Evolutionary conservation across 768 basidiomycete species (phyloP), one percentile per base, ranked within the genome.

Genomic region (Clitopilus hobsonii): DNA sequence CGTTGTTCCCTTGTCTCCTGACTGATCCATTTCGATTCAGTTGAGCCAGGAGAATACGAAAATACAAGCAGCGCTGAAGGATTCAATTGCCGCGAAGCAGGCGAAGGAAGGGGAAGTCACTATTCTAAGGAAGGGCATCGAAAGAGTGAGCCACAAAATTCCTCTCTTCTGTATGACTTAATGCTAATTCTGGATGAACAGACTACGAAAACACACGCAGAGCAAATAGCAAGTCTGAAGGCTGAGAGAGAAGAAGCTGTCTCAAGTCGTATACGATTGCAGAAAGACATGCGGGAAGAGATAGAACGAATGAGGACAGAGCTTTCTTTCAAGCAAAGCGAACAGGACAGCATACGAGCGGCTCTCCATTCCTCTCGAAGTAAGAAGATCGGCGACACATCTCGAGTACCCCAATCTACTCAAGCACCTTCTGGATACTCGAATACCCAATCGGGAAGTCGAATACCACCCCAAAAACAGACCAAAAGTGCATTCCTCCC

Each of bases 51-150:
- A 78, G 58, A 82, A 87, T 60, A 63, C 70, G 32, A 70, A 72
- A 55, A 71, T 81, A 18, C 76, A 77, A 54, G 56, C 65, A 23
- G 74, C 75, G 1, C 65, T 84, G 48, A 71, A 77, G 56, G 72
- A 73, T 32, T 82, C 82, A 2, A 65, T 72, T 49, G 77, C 82
- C 48, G 74, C 71, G 6, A 83, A 77, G 56, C 73, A 82, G 36
- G 68, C 74, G 27, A 89, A 84, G 63, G 83, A 87, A 26, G 89
- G 89, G 5, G 89, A 91, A 70, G 86, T 86, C 5, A 76, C 76
- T 14, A 81, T 86, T 36, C 65, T 91, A 51, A 74, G 88, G 59
- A 82, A 81, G 59, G 78, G 69, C n/a, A 78, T 87, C 8, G 85
- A 88, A 60, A 86, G 85, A 77, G 89, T 86, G 61, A 51, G 13